Base-by-base conservation (phyloP, 345 rosid species). In the Carallia brachiata region DNA sequence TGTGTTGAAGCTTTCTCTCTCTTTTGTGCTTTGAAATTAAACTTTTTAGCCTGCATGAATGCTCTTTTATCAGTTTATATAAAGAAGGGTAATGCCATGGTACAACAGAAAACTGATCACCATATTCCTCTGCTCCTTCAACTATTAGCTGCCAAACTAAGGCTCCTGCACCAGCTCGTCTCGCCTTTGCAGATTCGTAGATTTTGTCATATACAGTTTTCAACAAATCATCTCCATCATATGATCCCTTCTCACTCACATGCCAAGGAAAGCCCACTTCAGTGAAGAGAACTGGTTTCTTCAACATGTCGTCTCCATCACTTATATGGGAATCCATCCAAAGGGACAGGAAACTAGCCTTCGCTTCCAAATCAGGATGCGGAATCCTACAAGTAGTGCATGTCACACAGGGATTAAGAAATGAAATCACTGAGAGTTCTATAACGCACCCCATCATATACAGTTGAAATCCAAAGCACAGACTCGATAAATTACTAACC, bases 201-300 rank as follows among this genome's bases (percentile, higher is more conserved):
- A 82, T 61, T 65, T 61, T 79, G 61, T 79, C 77, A 18, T 70
- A 79, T 16, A 76, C 72, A 2, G 36, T 71, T 67, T 77, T 68
- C 67, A 79, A 62, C 65, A 82, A 76, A 32, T 48, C 34, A 37
- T 79, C 77, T 59, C 70, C 73, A 23, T 76, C 70, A 53, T 60
- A 1, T 13, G 27, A 16, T 50, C 74, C 78, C 16, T 68, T 40
- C 63, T 64, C 63, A 60, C 19, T 75, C 40, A 12, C 61, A 59
- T 59, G 72, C 76, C 71, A 19, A 10, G 67, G 40, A 17, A 78
- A 82, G 47, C 85, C 83, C 60, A 82, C 74, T 77, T 82, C 85
- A 9, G 85, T 78, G 39, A 79, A 79, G 47, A 82, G 76, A 39
- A 82, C 76, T 7, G 85, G 85, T 66, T 82, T 82, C 69, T 69